Conservation (phyloP, 2,329 filamentous ascomycete species). For the Alternaria tenuissima region DNA sequence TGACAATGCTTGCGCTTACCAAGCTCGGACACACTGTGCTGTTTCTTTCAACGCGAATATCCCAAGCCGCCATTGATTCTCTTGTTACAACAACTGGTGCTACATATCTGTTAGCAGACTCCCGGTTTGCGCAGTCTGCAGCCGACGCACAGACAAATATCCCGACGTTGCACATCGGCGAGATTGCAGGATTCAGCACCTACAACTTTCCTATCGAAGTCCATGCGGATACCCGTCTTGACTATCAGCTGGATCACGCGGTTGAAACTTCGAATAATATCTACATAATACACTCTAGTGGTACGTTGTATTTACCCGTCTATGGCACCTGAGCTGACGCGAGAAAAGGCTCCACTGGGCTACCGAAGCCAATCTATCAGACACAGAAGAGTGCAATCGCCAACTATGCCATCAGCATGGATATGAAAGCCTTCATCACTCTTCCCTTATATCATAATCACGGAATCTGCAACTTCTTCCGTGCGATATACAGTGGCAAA, state of each 20-base stretch:
- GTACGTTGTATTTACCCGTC: slow-evolving; percentile 21
- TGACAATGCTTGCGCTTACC: slow-evolving; percentile 63
- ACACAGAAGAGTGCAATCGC: slow-evolving; percentile 55
- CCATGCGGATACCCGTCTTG: slow-evolving; percentile 35
- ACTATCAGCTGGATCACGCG: slow-evolving; percentile 30
- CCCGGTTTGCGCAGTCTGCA: slow-evolving; percentile 47
- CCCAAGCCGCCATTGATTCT: slow-evolving; percentile 60
- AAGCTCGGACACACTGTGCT: slow-evolving; percentile 65
- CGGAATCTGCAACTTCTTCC: slow-evolving; percentile 39
- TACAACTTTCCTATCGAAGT: slow-evolving; percentile 37
- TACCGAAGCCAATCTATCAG: slow-evolving; percentile 70
- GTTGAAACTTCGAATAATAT: slow-evolving; percentile 30
- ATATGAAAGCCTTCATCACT: slow-evolving; percentile 36
- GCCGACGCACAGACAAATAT: slow-evolving; percentile 19
- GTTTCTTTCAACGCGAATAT: slow-evolving; percentile 64
- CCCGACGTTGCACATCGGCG: slow-evolving; percentile 15
- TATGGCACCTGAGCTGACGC: neutral
- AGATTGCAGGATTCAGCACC: slow-evolving; percentile 22
- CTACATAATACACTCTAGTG: slow-evolving; percentile 40
- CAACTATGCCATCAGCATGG: slow-evolving; percentile 29
- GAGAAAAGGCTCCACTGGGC: slow-evolving; percentile 63
- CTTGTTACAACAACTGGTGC: slow-evolving; percentile 45
- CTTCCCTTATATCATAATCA: slow-evolving; percentile 38
- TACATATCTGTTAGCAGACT: slow-evolving; percentile 31
- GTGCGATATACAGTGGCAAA: slow-evolving; percentile 33